Conservation (phyloP, 768 basidiomycete species). For the Gelatoporia subvermispora region DNA sequence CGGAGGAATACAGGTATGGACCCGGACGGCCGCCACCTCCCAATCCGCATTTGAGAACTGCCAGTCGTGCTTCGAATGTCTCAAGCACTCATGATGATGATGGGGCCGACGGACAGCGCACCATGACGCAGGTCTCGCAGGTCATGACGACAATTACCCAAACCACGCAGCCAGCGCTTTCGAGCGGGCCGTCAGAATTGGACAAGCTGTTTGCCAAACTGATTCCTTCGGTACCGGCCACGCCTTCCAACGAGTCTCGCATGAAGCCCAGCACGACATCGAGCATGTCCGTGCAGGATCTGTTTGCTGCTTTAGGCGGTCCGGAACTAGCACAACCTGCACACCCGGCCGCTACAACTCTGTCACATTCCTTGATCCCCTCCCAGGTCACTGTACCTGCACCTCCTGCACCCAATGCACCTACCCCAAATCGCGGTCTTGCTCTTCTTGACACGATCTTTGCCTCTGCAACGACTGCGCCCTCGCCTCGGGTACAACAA, state of each 20-base stretch:
- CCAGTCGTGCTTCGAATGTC: conserved; percentile 9
- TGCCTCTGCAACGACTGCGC: conserved; percentile 49
- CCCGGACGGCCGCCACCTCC: conserved; percentile 63
- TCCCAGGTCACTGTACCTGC: background rate
- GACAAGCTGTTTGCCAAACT: conserved; percentile 43
- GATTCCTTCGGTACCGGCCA: conserved; percentile 16
- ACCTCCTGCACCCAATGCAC: conserved; percentile 20
- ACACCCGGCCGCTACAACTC: background rate
- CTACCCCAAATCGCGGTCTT: conserved; percentile 42
- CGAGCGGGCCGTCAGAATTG: conserved; percentile 28
- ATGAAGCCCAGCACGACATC: conserved; percentile 9
- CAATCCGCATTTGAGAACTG: conserved; percentile 31
- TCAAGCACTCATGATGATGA: background rate
- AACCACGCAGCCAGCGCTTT: background rate
- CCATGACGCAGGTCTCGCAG: no score
- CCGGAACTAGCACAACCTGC: background rate
- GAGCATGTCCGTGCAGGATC: conserved; percentile 41
- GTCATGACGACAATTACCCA: background rate
- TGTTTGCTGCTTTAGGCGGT: conserved; percentile 33
- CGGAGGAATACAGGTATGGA: conserved; percentile 66
- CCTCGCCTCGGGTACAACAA: conserved; percentile 13
- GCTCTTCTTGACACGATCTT: conserved; percentile 67
- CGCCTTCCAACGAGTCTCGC: conserved; percentile 6
- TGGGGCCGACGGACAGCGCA: no score
- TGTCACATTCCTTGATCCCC: conserved; percentile 14